phyloP scores from a whole-genome alignment of 331 rosid species.

The Rosa hybrid region DNA sequence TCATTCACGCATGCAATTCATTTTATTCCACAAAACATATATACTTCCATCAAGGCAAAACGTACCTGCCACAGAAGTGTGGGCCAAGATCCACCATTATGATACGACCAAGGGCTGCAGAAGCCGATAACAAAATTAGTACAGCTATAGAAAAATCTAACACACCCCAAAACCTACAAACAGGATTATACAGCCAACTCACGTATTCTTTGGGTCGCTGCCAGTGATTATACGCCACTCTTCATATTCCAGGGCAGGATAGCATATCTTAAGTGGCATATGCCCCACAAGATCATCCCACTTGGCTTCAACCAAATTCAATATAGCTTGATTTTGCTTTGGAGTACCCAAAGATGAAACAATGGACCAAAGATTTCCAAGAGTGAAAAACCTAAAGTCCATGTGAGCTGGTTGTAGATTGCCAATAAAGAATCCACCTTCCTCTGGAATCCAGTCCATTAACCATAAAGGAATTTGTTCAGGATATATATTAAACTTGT shows the following conservation, averaged over 20 bases:
- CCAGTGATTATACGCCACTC: constrained; percentile 96
- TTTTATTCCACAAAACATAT: constrained; percentile 2
- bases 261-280: constrained; percentile 92
- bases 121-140: constrained; percentile 27
- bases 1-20: not conserved
- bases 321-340: constrained; percentile 68
- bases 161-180: not conserved
- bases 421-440: constrained; percentile 89
- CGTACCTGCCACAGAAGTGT: constrained; percentile 97
- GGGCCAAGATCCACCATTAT: constrained; percentile 99
- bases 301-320: constrained; percentile 78
- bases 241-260: constrained; percentile 86
- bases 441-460: constrained; percentile 95
- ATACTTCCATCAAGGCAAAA: constrained; percentile 8
- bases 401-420: constrained; percentile 97
- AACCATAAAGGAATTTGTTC: constrained; percentile 95
- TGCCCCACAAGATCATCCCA: constrained; percentile 87
- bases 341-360: constrained; percentile 92
- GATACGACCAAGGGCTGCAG: constrained; percentile 97
- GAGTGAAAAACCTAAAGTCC: constrained; percentile 97
- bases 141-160: constrained; percentile 1
- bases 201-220: constrained; percentile 97
- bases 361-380: constrained; percentile 95
- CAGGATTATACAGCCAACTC: constrained; percentile 20
- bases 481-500: constrained; percentile 97